Percentiles rank a stretch among this genome's conserved stretches.
phyloP scores from a whole-genome alignment of 441 rosid species.

The Pelargonium australe region DNA sequence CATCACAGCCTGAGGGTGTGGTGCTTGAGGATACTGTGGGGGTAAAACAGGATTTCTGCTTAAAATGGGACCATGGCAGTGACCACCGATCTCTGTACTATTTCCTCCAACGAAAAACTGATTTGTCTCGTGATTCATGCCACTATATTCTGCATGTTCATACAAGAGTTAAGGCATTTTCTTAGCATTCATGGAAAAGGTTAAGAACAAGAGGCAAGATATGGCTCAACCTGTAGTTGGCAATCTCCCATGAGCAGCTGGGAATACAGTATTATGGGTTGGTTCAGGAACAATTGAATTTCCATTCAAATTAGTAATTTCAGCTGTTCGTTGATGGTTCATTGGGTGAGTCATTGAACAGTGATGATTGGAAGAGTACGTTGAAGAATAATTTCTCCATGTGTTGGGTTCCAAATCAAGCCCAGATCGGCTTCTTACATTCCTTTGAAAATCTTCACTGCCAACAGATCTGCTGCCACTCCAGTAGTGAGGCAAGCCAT shows the following conservation, averaged over 20 bases:
- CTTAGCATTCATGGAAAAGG: conserved; percentile 5
- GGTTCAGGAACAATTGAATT: conserved; percentile 15
- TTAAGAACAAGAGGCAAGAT: background rate
- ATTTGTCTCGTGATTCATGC: conserved; percentile 21
- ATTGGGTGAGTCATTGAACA: conserved; percentile 14
- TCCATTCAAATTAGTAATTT: conserved; percentile 8
- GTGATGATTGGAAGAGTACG: conserved; percentile 13
- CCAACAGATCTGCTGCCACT: conserved; percentile 13
- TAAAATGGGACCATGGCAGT: conserved; percentile 17
- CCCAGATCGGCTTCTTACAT: conserved; percentile 28
- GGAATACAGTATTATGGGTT: conserved; percentile 15
- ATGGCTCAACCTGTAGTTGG: conserved; percentile 24
- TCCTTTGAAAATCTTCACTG: conserved; percentile 24
- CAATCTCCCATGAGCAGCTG: conserved; percentile 20
- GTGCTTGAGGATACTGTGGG: conserved; percentile 15
- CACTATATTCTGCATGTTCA: conserved; percentile 22
- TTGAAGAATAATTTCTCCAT: conserved; percentile 17
- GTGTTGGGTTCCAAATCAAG: conserved; percentile 27
- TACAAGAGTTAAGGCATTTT: background rate
- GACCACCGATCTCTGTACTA: conserved; percentile 17
- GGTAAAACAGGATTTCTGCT: conserved; percentile 26
- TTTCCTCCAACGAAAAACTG: conserved; percentile 18
- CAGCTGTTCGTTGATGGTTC: conserved; percentile 10
- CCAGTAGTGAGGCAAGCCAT: conserved; percentile 21
- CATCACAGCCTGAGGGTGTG: conserved; percentile 13